phyloP scores from a whole-genome alignment of 2,329 filamentous ascomycete species.

The Ceratocystis huliohia region DNA sequence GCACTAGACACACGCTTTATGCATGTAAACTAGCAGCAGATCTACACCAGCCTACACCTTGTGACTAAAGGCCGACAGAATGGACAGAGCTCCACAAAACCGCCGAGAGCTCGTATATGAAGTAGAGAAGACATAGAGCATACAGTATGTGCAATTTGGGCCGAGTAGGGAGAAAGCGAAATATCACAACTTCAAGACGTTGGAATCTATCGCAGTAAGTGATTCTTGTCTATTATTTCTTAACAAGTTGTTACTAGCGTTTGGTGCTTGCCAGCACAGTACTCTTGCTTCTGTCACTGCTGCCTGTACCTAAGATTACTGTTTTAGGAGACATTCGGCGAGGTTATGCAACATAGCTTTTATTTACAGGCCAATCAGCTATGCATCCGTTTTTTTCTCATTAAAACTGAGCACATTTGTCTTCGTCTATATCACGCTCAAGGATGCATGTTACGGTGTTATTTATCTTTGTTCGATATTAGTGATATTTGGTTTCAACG shows the following conservation, averaged over 20 bases:
- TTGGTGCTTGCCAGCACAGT: not conserved
- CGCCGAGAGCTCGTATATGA: not conserved
- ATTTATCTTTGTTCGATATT: not conserved
- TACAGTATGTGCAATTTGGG: too few relatives aligned
- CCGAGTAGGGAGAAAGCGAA: too few relatives aligned
- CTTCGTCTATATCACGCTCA: not conserved
- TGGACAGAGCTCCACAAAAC: not conserved
- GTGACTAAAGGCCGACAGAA: not conserved
- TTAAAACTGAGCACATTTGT: too few relatives aligned
- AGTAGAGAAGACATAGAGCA: too few relatives aligned
- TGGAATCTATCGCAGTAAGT: not conserved
- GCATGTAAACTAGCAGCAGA: too few relatives aligned
- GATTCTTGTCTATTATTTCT: not conserved
- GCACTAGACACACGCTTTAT: too few relatives aligned
- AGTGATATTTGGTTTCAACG: not conserved
- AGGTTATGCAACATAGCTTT: too few relatives aligned
- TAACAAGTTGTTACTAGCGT: not conserved
- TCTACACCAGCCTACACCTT: too few relatives aligned
- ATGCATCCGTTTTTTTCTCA: too few relatives aligned
- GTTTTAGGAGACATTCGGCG: too few relatives aligned
- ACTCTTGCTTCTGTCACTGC: not conserved
- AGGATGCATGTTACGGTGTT: not conserved
- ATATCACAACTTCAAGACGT: too few relatives aligned
- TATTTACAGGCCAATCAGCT: too few relatives aligned
- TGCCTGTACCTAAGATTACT: not conserved